These are phyloP conservation scores for Colletotrichum caudatum DNA, from an alignment of 2,329 filamentous ascomycete species.

Conservation along the genomic window DNA sequence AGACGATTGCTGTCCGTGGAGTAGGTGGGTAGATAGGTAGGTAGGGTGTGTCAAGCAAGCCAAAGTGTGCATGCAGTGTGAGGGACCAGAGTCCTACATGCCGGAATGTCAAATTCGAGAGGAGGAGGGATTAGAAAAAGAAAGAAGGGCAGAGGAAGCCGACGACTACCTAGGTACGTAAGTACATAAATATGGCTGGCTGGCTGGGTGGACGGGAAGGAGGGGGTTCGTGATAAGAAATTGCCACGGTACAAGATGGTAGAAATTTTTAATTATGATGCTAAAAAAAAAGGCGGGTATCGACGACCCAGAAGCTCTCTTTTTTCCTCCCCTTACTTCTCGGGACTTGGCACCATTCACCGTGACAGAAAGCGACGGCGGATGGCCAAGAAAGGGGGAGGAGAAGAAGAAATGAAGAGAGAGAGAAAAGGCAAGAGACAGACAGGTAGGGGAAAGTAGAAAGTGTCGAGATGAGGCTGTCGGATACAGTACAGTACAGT, in stretches of 20 bases:
- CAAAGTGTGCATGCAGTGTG: neutral
- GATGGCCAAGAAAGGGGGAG: neutral
- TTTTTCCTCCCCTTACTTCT: neutral
- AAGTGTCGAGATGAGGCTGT: constrained; percentile 19
- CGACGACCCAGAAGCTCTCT: neutral
- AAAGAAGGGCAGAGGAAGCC: neutral
- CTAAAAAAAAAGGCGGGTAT: constrained; percentile 40
- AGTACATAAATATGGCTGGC: neutral
- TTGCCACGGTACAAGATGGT: constrained; percentile 32
- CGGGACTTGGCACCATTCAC: constrained; percentile 5
- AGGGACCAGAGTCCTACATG: neutral
- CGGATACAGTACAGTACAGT: neutral
- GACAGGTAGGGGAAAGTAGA: neutral
- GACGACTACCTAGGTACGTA: neutral
- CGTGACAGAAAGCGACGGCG: neutral
- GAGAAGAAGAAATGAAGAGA: neutral
- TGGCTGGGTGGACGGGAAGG: neutral
- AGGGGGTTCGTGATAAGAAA: constrained; percentile 29
- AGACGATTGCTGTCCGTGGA: constrained; percentile 2
- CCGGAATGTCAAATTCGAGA: neutral
- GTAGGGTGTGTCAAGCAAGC: constrained; percentile 2
- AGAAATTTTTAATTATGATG: constrained; percentile 34
- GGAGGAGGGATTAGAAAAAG: neutral
- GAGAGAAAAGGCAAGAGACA: neutral
- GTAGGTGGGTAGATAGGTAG: neutral